Evolutionary conservation across 352 stramenopile genomes (phyloP), one percentile per base, ranked within the genome.

Genomic region (Pythium aphanidermatum): DNA sequence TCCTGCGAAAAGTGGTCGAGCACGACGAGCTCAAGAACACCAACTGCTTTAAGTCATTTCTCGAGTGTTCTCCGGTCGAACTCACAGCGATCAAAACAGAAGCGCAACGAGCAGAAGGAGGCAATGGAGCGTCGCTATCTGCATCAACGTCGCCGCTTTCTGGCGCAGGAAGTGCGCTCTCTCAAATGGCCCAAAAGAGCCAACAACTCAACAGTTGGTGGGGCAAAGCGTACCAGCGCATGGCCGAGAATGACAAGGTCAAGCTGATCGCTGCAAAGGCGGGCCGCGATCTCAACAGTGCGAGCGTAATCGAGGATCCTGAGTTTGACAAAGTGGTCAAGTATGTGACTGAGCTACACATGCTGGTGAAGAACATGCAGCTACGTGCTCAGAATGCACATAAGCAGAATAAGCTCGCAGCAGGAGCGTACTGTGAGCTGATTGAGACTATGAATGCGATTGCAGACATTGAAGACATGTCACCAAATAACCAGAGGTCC

Each of bases 131-230:
- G n/a, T n/a, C n/a, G n/a, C n/a, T n/a, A n/a, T n/a, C n/a, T n/a
- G n/a, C n/a, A n/a, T n/a, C n/a, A n/a, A n/a, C n/a, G n/a, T n/a
- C n/a, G n/a, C n/a, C n/a, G n/a, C n/a, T n/a, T n/a, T n/a, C n/a
- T n/a, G n/a, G n/a, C n/a, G n/a, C 31, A 6, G 38, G 21, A 14
- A 21, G 8, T 2, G 32, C 30, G 19, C 34, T 48, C 5, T 41
- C 43, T 20, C 51, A 58, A 20, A 70, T 86, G 21, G 68, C 75
- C 35, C 71, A 88, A 39, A 72, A 68, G 54, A 83, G 73, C 29
- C 75, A 91, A 53, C 50, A 61, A 57, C 65, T 91, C 42, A 74
- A 86, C 40, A 83, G 68, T 41, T 92, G 79, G 79, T 92, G 77
- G 72, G 70, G 76, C 49, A 92, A 92, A 48, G 80, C 76, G 5